Evolutionary conservation across 176 grass and related monocot species (phyloP).

Genomic region (Hordeum marinum): DNA sequence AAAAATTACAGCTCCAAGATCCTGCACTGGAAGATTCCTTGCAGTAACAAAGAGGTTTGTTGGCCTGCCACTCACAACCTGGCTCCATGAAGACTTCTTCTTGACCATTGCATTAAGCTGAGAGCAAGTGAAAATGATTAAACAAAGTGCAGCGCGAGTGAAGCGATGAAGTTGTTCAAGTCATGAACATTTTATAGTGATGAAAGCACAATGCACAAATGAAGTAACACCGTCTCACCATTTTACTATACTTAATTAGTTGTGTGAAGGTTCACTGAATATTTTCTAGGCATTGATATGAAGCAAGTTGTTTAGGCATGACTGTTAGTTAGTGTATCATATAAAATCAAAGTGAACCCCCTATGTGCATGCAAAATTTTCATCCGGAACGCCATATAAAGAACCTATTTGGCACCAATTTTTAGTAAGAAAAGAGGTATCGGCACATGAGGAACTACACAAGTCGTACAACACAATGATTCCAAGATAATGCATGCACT

Average conservation of each 20-base stretch:
- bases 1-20: conserved; percentile 81
- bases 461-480: not conserved
- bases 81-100: conserved; percentile 21
- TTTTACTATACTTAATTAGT: not conserved
- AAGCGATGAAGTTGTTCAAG: not conserved
- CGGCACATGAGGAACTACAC: not conserved
- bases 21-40: conserved; percentile 52
- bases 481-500: not conserved
- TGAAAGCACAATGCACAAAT: not conserved
- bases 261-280: not conserved
- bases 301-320: not conserved
- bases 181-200: conserved; percentile 8
- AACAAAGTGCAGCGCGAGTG: not conserved
- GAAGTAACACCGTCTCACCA: not conserved
- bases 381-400: not conserved
- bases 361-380: not conserved
- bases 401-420: not conserved
- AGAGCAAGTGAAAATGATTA: not conserved
- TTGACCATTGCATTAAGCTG: conserved; percentile 34
- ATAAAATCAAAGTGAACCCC: conserved; percentile 1
- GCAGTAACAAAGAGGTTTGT: conserved; percentile 25
- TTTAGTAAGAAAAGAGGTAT: not conserved
- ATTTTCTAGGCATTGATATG: not conserved
- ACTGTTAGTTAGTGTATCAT: not conserved
- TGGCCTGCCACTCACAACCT: conserved; percentile 18